A percentile compares a stretch with the other conserved stretches of the same genome.
phyloP scores from a whole-genome alignment of 768 basidiomycete genomes.

The Agaricus subrufescens region DNA sequence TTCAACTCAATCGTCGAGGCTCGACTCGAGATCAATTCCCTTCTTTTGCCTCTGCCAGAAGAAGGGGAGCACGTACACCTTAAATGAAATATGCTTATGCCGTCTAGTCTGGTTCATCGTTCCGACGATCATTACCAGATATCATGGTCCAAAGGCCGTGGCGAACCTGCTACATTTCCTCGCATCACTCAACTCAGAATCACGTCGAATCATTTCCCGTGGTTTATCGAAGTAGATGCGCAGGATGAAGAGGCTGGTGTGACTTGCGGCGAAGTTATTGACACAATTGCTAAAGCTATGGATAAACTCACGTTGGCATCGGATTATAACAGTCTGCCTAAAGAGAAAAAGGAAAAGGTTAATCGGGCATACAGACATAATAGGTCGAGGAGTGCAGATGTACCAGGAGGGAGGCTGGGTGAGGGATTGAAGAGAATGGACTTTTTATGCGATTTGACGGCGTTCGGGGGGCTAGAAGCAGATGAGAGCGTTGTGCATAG shows the following conservation, averaged over 20 bases:
- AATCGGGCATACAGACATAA: slow-evolving; percentile 58
- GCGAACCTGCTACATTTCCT: slow-evolving; percentile 68
- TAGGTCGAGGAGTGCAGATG: slow-evolving; percentile 55
- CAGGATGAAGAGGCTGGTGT: slow-evolving; percentile 55
- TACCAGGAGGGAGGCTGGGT: slow-evolving; percentile 66
- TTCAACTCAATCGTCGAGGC: slow-evolving; percentile 49
- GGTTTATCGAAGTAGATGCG: slow-evolving; percentile 76
- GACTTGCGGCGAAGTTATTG: slow-evolving; percentile 72
- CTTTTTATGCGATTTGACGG: slow-evolving; percentile 52
- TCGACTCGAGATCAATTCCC: slow-evolving; percentile 51
- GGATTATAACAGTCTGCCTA: slow-evolving; percentile 44
- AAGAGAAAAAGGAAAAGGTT: slow-evolving; percentile 35
- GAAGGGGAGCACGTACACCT: slow-evolving; percentile 45
- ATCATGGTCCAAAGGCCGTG: slow-evolving; percentile 67
- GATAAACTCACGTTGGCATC: slow-evolving; percentile 42
- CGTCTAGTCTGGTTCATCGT: slow-evolving; percentile 53
- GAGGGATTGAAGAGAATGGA: slow-evolving; percentile 63
- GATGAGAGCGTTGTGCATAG: slow-evolving; percentile 41
- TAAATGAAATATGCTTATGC: slow-evolving; percentile 74
- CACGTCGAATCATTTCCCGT: slow-evolving; percentile 60
- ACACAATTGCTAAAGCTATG: slow-evolving; percentile 41
- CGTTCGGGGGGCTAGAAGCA: slow-evolving; percentile 57
- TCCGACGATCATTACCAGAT: slow-evolving; percentile 54
- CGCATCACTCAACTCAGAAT: slow-evolving; percentile 56
- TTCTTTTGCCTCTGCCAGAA: slow-evolving; percentile 43